phyloP scores from a whole-genome alignment of 2,329 filamentous ascomycete genomes.

The Penicillium sp. region DNA sequence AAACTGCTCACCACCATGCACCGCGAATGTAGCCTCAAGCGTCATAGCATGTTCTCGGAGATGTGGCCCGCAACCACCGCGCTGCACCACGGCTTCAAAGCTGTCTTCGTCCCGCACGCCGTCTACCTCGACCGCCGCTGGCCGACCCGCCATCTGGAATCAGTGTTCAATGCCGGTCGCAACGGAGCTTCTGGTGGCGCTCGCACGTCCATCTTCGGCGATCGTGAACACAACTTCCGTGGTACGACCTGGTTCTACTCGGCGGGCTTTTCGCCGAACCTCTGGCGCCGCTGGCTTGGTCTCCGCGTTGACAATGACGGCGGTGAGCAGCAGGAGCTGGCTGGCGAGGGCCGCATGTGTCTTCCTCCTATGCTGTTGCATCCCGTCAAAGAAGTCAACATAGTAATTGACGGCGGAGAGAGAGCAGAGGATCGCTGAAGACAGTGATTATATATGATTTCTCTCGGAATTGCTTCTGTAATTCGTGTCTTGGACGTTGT shows the following conservation, averaged over 20 bases:
- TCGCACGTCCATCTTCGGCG: conserved; percentile 71
- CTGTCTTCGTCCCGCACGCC: conserved; percentile 85
- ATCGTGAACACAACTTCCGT: conserved; percentile 83
- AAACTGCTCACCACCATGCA: conserved; percentile 85
- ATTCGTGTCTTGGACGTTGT: background rate
- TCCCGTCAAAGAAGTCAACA: conserved; percentile 75
- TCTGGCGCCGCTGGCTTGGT: conserved; percentile 86
- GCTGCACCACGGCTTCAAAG: conserved; percentile 89
- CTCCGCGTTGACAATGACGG: conserved; percentile 76
- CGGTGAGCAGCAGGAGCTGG: conserved; percentile 72
- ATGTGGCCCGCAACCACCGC: conserved; percentile 93
- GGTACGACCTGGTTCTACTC: conserved; percentile 93
- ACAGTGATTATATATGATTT: background rate
- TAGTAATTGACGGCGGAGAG: conserved; percentile 45
- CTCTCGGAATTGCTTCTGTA: background rate
- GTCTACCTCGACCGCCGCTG: conserved; percentile 84
- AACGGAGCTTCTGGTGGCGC: conserved; percentile 75
- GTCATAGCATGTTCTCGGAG: conserved; percentile 89
- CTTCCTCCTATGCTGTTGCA: conserved; percentile 85
- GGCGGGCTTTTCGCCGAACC: conserved; percentile 72
- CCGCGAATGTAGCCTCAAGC: conserved; percentile 77
- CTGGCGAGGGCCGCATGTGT: conserved; percentile 83
- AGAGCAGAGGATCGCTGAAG: conserved; percentile 24
- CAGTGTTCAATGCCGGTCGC: conserved; percentile 75
- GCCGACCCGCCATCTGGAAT: conserved; percentile 75